Base-by-base conservation (phyloP, 768 basidiomycete genomes). In the Exidia glandulosa region DNA sequence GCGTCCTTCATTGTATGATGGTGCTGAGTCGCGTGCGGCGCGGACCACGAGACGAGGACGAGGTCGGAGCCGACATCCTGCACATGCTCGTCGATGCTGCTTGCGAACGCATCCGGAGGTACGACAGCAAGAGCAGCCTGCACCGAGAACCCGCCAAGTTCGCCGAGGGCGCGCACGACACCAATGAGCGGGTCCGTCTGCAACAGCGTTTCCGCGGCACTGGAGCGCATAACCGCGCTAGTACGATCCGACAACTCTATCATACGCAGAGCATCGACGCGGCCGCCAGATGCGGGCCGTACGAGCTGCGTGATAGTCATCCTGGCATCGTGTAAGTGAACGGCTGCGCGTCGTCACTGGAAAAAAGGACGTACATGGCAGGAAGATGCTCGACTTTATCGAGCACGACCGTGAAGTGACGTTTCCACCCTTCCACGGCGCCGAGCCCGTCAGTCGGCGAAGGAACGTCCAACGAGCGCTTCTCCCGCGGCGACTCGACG, bases 361-460 rank as follows among this genome's bases (percentile, higher is more conserved):
- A 54, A 6, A 10, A 7, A 19, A 29, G 9, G 47, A 23, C 50
- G 25, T 27, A 54, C 50, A 91, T 85, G 9, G 88, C 82, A 0
- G 94, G 87, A 1, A 98, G 70, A 68, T 94, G 90, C 66, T 96
- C 95, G 55, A 94, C 75, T 69, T 86, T 90, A 70, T 95, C 93
- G 19, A 98, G 79, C 19, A 98, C 84, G 61, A 97, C 82, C 0
- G 88, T 86, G 73, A 94, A 90, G 9, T 84, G 79, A 2, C 76
- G 78, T 56, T 80, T 86, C 71, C 73, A 72, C 45, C 10, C 10
- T 23, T 45, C 41, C 7, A 19, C 19, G n/a, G n/a, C n/a, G 41
- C 19, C 23, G 19, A 3, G 10, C 41, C 5, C 41, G 12, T 23
- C 25, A 57, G 1, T 62, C 60, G 2, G 27, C n/a, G 2, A 59